Conservation (phyloP, 805 yeast genomes). For the Metschnikowia orientalis region DNA sequence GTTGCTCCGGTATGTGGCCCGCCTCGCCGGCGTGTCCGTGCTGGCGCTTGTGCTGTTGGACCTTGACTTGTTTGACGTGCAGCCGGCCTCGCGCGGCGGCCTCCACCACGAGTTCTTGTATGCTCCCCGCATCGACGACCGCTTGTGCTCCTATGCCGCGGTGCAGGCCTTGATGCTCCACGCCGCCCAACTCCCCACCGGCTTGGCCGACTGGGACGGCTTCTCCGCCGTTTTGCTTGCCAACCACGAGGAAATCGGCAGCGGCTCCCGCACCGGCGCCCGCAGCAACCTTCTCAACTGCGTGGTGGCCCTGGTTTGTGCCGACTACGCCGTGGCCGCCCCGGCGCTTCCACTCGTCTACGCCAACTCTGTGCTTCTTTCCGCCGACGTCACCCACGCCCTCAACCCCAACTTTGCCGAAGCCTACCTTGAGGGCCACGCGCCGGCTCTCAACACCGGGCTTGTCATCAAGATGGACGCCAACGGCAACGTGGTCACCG, state of each 20-base stretch:
- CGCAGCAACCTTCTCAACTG: constrained; percentile 29
- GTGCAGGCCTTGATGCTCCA: constrained; percentile 28
- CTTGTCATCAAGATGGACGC: constrained; percentile 35
- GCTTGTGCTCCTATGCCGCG: constrained; percentile 38
- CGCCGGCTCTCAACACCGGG: constrained; percentile 38
- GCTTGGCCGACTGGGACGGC: constrained; percentile 23
- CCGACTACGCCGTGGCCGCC: constrained; percentile 5
- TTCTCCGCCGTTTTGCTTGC: constrained; percentile 31
- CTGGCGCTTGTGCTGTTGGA: constrained; percentile 29
- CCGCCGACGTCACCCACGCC: constrained; percentile 43
- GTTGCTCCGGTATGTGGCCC: constrained; percentile 31
- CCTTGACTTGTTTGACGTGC: constrained; percentile 35
- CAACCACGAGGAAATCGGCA: constrained; percentile 43
- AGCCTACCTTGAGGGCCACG: constrained; percentile 30
- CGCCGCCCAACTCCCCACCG: not conserved
- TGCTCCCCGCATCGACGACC: constrained; percentile 39
- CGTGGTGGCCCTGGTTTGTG: constrained; percentile 16
- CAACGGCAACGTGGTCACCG: constrained; percentile 37
- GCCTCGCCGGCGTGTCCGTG: constrained; percentile 20
- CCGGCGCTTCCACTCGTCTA: constrained; percentile 14
- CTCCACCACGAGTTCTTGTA: constrained; percentile 32
- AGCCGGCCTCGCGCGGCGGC: constrained; percentile 36
- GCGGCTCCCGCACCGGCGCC: constrained; percentile 38
- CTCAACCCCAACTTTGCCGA: constrained; percentile 38
- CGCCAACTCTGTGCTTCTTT: constrained; percentile 33